These are phyloP conservation scores for Ilyonectria robusta DNA, from an alignment of 2,329 filamentous ascomycete genomes.

Conservation along the genomic window DNA sequence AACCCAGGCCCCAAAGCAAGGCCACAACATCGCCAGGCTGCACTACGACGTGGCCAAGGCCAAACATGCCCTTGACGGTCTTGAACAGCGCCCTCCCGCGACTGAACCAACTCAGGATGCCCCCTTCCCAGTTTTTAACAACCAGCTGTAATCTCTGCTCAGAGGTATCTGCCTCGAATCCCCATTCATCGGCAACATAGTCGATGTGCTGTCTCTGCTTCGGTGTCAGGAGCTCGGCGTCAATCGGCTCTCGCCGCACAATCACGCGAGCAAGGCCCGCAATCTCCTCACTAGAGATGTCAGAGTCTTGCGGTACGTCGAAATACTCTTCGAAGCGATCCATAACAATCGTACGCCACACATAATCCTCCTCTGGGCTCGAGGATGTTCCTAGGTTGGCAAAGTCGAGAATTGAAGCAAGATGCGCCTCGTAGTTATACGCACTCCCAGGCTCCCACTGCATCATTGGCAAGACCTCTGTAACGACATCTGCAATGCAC, in stretches of 20 bases:
- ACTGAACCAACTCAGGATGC: background rate
- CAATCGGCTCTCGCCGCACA: background rate
- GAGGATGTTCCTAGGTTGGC: background rate
- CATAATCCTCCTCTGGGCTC: conserved; percentile 4
- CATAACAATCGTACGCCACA: too few relatives aligned
- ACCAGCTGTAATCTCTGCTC: background rate
- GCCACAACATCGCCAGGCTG: conserved; percentile 11
- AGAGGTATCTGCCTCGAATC: background rate
- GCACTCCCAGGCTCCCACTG: background rate
- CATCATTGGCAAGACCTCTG: conserved; percentile 11
- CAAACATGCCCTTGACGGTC: conserved; percentile 14
- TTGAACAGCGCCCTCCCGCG: conserved; percentile 7
- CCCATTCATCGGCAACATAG: background rate
- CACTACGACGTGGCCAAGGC: background rate
- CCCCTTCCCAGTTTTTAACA: background rate
- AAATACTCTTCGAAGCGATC: too few relatives aligned
- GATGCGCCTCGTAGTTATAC: background rate
- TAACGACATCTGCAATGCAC: conserved; percentile 14
- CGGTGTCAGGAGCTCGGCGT: background rate
- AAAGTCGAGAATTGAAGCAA: conserved; percentile 17
- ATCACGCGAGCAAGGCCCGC: conserved; percentile 3
- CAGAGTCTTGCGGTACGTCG: too few relatives aligned
- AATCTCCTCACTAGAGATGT: background rate
- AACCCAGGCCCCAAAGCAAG: background rate
- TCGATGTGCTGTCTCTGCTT: background rate